Percentiles rank a stretch among this genome's conserved stretches.
These are phyloP conservation scores for Trichoderma sp. DNA, from an alignment of 2,329 filamentous ascomycete genomes.

Conservation along the genomic window DNA sequence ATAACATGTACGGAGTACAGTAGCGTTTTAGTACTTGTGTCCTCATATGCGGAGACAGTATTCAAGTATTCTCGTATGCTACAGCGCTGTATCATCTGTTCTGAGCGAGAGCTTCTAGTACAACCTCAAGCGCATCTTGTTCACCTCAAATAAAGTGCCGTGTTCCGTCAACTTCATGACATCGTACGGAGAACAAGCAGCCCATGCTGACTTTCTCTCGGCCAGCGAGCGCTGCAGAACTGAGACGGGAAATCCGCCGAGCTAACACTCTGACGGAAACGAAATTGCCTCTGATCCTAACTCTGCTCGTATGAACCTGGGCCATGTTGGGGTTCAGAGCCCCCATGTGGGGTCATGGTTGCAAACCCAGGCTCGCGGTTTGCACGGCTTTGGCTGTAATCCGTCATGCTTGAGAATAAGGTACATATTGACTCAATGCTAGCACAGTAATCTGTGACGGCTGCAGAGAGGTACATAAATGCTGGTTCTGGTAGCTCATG, in stretches of 20 bases:
- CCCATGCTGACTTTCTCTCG: not conserved
- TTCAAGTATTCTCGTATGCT: not conserved
- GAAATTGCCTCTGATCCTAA: slow-evolving; percentile 15
- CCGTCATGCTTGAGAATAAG: not conserved
- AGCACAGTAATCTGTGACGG: not conserved
- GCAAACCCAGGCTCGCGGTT: not conserved
- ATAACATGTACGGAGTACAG: not conserved
- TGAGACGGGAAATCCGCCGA: not conserved
- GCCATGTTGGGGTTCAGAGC: slow-evolving; percentile 14
- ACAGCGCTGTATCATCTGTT: not conserved
- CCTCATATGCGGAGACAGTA: not conserved
- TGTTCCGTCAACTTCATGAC: not conserved
- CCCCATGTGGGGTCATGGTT: slow-evolving; percentile 2
- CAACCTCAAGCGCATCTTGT: not conserved
- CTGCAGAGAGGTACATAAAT: not conserved
- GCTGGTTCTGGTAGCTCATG: not conserved
- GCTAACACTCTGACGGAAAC: slow-evolving; percentile 5
- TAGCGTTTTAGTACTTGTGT: not conserved
- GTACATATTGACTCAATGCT: not conserved
- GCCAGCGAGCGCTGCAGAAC: not conserved
- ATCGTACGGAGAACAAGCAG: not conserved
- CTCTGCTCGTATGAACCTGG: slow-evolving; percentile 15
- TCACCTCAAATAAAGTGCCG: not conserved
- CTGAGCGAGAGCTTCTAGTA: not conserved
- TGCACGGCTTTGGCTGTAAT: not conserved